Conservation (phyloP, 1,284 basidiomycete species). For the Pseudozyma sp. region DNA sequence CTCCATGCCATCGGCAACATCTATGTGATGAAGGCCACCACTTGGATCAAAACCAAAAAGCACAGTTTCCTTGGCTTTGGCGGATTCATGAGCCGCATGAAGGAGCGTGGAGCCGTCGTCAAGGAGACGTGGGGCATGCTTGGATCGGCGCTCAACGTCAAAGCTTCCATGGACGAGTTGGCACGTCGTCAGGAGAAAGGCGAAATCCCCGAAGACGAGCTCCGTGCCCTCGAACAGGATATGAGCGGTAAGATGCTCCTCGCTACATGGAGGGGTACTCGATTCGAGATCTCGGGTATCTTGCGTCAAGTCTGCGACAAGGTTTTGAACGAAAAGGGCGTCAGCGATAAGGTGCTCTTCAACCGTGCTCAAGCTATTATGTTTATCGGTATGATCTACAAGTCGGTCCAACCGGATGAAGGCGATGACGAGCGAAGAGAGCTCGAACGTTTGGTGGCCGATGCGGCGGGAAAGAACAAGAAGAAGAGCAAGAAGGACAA, state of each 20-base stretch:
- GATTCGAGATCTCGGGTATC: constrained; percentile 64
- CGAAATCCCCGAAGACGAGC: constrained; percentile 79
- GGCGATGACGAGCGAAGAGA: constrained; percentile 66
- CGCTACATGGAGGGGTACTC: constrained; percentile 61
- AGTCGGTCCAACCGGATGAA: constrained; percentile 64
- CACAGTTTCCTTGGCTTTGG: constrained; percentile 84
- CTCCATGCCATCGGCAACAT: constrained; percentile 73
- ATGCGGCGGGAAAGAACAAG: constrained; percentile 70
- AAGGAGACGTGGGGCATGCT: constrained; percentile 70
- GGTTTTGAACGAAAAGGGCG: constrained; percentile 67
- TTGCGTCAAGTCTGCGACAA: constrained; percentile 65
- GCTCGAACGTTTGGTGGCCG: constrained; percentile 70
- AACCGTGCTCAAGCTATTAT: constrained; percentile 64
- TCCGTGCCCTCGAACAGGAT: constrained; percentile 87
- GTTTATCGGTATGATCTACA: constrained; percentile 67
- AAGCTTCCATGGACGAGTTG: constrained; percentile 81
- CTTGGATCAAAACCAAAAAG: constrained; percentile 80
- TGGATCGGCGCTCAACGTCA: constrained; percentile 74
- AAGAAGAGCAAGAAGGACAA: constrained; percentile 64
- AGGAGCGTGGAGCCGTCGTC: constrained; percentile 87
- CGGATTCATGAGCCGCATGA: constrained; percentile 92
- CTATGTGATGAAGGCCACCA: constrained; percentile 92
- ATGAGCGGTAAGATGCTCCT: constrained; percentile 82
- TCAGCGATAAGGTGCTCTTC: constrained; percentile 62
- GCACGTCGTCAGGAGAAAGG: constrained; percentile 88